phyloP scores from a whole-genome alignment of 306 rosid genomes.

The Prunus padus region DNA sequence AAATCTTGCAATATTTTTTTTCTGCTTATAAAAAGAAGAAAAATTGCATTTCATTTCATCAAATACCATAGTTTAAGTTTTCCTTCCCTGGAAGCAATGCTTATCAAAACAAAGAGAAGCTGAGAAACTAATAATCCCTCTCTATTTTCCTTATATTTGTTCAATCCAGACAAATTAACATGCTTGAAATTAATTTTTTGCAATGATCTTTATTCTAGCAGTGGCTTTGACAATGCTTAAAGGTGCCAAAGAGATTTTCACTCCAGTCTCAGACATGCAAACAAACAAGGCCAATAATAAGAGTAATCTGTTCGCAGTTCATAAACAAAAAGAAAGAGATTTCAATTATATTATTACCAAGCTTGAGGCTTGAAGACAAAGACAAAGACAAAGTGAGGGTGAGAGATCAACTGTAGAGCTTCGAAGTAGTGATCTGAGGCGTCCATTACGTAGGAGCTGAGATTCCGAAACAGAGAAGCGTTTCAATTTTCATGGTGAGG shows the following conservation, averaged over 20 bases:
- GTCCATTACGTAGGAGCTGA: slow-evolving; percentile 8
- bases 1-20: too few relatives aligned
- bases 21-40: too few relatives aligned
- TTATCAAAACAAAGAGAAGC: slow-evolving; percentile 1
- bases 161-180: neutral
- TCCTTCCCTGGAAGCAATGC: neutral
- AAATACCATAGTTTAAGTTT: neutral
- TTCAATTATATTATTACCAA: neutral
- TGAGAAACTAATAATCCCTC: neutral
- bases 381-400: neutral
- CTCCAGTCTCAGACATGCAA: neutral
- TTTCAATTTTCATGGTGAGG: slow-evolving; percentile 10
- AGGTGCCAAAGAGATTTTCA: neutral
- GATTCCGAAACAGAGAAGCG: slow-evolving; percentile 10
- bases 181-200: neutral
- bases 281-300: neutral
- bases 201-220: neutral
- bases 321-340: neutral
- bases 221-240: neutral
- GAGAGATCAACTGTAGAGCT: slow-evolving; percentile 30
- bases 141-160: neutral
- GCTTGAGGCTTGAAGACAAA: slow-evolving; percentile 5
- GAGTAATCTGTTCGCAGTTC: neutral
- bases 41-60: neutral
- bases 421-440: slow-evolving; percentile 20